Conservation (phyloP, 768 basidiomycete genomes). For the Mrakia gelida region DNA sequence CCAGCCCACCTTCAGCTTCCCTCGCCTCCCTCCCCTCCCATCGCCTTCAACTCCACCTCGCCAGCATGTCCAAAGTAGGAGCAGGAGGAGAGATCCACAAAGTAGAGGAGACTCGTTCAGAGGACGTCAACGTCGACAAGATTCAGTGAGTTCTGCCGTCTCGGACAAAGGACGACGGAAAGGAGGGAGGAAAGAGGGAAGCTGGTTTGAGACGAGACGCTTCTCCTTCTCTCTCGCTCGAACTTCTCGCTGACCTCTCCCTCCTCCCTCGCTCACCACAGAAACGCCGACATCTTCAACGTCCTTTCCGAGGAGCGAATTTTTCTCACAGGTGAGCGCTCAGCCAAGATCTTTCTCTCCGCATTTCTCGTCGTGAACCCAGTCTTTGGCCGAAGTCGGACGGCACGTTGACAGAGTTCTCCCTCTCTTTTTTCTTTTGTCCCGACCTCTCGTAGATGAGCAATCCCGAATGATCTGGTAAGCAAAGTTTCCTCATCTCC, state of each 20-base stretch:
- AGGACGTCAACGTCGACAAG: not conserved
- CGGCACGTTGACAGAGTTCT: not conserved
- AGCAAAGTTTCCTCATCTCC: not conserved
- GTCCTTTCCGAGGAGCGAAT: not conserved
- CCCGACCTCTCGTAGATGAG: not conserved
- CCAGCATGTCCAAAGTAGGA: constrained; percentile 12
- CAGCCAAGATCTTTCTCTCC: too few species aligned
- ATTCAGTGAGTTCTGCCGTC: not conserved
- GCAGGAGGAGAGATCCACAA: not conserved
- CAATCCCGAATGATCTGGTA: not conserved
- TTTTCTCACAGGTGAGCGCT: not conserved
- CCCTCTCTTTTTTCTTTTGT: not conserved
- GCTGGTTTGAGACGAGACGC: not conserved
- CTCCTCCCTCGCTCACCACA: not conserved
- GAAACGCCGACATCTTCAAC: not conserved
- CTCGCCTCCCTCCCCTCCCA: not conserved
- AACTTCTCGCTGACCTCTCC: not conserved
- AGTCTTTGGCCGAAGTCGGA: not conserved
- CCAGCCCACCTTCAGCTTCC: not conserved
- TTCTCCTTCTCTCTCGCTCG: not conserved
- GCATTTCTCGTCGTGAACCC: not conserved
- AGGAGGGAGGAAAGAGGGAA: not conserved
- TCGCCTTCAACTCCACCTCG: not conserved
- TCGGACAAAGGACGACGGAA: not conserved
- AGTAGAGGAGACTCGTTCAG: not conserved